Conservation (phyloP, 148 eudicot genomes). For the Rhododendron williamsianum region DNA sequence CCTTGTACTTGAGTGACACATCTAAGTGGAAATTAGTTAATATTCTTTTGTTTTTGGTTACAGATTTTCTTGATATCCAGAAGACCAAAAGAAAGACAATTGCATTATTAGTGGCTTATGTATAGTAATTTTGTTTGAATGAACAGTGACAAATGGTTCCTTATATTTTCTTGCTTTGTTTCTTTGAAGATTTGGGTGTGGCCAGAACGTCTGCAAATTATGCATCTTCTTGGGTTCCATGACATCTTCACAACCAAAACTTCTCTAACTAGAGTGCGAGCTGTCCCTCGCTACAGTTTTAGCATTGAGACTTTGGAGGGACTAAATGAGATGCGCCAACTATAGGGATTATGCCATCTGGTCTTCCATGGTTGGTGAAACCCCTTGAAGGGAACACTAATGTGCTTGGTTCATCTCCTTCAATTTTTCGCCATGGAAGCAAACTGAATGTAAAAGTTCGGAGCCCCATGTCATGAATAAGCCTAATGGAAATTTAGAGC, state of each 20-base stretch:
- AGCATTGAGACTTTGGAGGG: constrained; percentile 63
- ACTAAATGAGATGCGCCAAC: constrained; percentile 49
- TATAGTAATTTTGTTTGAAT: background rate
- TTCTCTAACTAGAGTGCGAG: constrained; percentile 62
- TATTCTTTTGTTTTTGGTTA: background rate
- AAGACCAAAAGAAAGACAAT: background rate
- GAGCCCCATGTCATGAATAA: background rate
- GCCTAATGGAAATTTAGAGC: constrained; percentile 23
- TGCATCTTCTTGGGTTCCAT: constrained; percentile 70
- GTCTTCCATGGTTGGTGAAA: constrained; percentile 64
- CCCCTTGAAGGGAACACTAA: constrained; percentile 21
- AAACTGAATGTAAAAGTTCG: constrained; percentile 8
- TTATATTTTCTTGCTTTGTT: background rate
- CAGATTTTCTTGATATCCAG: background rate
- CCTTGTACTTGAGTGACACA: background rate
- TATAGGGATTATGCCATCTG: constrained; percentile 84
- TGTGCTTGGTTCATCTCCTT: constrained; percentile 17
- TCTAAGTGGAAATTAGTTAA: background rate
- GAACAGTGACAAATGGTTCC: background rate
- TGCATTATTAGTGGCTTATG: background rate
- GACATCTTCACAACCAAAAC: constrained; percentile 62
- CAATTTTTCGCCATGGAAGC: constrained; percentile 16
- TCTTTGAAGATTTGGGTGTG: constrained; percentile 72
- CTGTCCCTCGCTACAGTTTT: constrained; percentile 78
- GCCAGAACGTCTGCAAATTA: constrained; percentile 75